phyloP scores from a whole-genome alignment of 176 grass and related monocot species.

The Hordeum marinum region DNA sequence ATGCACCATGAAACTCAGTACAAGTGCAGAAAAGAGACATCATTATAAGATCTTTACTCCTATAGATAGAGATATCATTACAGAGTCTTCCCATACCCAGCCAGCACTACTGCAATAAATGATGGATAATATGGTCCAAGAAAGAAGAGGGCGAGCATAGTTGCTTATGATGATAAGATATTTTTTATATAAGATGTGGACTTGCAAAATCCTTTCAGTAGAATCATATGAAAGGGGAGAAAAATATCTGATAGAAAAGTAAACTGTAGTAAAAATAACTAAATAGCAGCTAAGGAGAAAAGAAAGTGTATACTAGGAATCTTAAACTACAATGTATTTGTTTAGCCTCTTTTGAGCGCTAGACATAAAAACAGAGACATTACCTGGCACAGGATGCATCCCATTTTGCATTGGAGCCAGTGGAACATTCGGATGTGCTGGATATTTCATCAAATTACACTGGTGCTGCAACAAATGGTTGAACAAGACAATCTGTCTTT shows the following conservation, averaged over 20 bases:
- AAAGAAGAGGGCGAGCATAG: background rate
- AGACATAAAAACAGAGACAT: constrained; percentile 18
- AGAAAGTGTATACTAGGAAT: background rate
- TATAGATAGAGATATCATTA: background rate
- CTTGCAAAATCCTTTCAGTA: background rate
- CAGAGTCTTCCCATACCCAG: background rate
- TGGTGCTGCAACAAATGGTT: constrained; percentile 92
- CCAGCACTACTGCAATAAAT: background rate
- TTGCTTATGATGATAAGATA: constrained; percentile 6
- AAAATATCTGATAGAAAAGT: background rate
- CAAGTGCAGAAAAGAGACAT: background rate
- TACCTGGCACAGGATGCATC: constrained; percentile 87
- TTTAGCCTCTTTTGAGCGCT: background rate
- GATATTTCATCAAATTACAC: constrained; percentile 91
- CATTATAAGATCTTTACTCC: background rate
- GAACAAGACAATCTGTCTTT: constrained; percentile 93
- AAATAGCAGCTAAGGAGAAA: background rate
- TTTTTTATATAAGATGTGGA: background rate
- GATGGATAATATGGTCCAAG: constrained; percentile 1
- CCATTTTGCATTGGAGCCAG: constrained; percentile 78
- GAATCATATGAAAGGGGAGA: constrained; percentile 2
- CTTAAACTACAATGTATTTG: background rate
- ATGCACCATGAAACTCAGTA: background rate
- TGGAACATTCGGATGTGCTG: constrained; percentile 60
- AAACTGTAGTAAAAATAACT: constrained; percentile 14